phyloP scores from a whole-genome alignment of 2,329 filamentous ascomycete species.

The Aspergillus pseudoterreus region DNA sequence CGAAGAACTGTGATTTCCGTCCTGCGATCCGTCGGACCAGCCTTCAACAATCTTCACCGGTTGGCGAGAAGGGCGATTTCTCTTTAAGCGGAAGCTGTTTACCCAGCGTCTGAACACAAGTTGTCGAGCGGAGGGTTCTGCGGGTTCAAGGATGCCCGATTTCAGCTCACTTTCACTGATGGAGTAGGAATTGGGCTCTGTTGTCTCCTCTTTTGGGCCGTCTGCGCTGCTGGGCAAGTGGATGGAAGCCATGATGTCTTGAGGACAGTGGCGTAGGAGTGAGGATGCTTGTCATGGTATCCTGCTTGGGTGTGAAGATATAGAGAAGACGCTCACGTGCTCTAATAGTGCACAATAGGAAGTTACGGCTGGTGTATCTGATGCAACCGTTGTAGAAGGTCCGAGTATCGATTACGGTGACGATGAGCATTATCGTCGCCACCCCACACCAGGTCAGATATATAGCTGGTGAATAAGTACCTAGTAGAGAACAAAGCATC shows the following conservation, averaged over 20 bases:
- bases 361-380: no score
- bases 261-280: no score
- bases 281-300: no score
- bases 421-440: no score
- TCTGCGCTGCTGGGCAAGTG: conserved; percentile 5
- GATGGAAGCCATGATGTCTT: neutral
- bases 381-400: no score
- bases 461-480: no score
- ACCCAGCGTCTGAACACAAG: conserved; percentile 38
- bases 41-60: conserved; percentile 32
- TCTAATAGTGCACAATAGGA: no score
- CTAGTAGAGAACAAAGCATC: no score
- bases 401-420: no score
- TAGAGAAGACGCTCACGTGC: no score
- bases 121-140: neutral
- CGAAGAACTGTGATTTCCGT: conserved; percentile 8
- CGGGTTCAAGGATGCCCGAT: neutral
- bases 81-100: conserved; percentile 32
- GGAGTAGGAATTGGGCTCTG: neutral
- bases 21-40: conserved; percentile 29
- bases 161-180: neutral
- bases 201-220: conserved; percentile 9
- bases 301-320: no score
- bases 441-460: no score
- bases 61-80: conserved; percentile 14